Evolutionary conservation across 2,329 filamentous ascomycete genomes (phyloP).

Genomic region (Talaromyces sp.): DNA sequence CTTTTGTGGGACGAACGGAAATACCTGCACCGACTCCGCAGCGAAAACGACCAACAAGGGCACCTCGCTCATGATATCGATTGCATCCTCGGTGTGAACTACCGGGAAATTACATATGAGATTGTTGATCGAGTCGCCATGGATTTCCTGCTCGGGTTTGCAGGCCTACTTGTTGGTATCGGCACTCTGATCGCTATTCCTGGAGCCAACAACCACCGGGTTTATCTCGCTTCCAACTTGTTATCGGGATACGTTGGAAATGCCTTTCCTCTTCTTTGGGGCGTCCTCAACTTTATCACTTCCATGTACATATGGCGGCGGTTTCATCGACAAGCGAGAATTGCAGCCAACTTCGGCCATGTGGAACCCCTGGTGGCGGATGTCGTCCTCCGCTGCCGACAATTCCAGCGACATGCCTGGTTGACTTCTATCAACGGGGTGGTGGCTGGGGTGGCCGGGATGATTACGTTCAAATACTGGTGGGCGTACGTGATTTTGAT

Average conservation of each 20-base stretch:
- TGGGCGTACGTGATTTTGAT: slow-evolving; percentile 49
- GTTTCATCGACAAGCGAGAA: slow-evolving; percentile 34
- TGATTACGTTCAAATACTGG: slow-evolving; percentile 48
- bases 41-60: slow-evolving; percentile 15
- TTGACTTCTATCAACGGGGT: slow-evolving; percentile 44
- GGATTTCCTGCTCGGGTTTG: slow-evolving; percentile 47
- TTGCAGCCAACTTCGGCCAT: slow-evolving; percentile 20
- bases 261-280: slow-evolving; percentile 44
- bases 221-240: slow-evolving; percentile 47
- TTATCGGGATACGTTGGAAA: slow-evolving; percentile 55
- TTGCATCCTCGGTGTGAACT: slow-evolving; percentile 41
- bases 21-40: slow-evolving; percentile 19
- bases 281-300: slow-evolving; percentile 46
- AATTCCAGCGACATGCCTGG: slow-evolving; percentile 41
- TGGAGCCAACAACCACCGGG: slow-evolving; percentile 33
- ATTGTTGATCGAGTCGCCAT: slow-evolving; percentile 47
- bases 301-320: slow-evolving; percentile 39
- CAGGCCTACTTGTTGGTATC: slow-evolving; percentile 45
- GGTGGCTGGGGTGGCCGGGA: slow-evolving; percentile 44
- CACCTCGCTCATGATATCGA: slow-evolving; percentile 21
- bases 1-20: slow-evolving; percentile 41
- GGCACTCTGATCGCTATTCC: slow-evolving; percentile 53
- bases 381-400: slow-evolving; percentile 32
- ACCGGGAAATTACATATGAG: slow-evolving; percentile 48
- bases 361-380: slow-evolving; percentile 20